Conservation (phyloP, 441 rosid species). For the Cnidoscolus chayamansa region DNA sequence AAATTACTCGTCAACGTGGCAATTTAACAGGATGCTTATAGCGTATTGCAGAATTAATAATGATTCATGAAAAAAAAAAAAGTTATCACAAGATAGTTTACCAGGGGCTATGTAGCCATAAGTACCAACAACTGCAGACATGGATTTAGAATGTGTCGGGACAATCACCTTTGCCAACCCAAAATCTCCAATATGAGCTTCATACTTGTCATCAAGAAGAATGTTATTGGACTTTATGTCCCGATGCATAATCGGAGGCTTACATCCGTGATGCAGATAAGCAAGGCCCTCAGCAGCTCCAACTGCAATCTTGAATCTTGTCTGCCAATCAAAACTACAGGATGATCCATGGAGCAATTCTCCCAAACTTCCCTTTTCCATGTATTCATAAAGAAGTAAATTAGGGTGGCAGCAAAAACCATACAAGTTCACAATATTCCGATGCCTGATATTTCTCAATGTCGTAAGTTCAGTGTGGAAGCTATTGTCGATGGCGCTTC, state of each 20-base stretch:
- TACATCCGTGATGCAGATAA: conserved; percentile 79
- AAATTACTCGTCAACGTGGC: not conserved
- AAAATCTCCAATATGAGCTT: conserved; percentile 77
- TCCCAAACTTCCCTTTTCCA: conserved; percentile 69
- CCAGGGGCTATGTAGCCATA: conserved; percentile 94
- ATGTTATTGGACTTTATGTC: conserved; percentile 80
- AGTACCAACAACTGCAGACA: conserved; percentile 97
- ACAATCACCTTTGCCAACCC: conserved; percentile 82
- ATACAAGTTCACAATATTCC: conserved; percentile 82
- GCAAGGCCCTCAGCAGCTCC: conserved; percentile 84
- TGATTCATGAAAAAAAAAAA: not conserved
- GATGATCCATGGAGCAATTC: conserved; percentile 60
- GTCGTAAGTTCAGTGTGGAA: conserved; percentile 82
- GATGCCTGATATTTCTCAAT: conserved; percentile 82
- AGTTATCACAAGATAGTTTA: conserved; percentile 27
- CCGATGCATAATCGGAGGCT: conserved; percentile 76
- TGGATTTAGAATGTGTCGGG: conserved; percentile 80
- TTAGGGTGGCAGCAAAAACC: conserved; percentile 86
- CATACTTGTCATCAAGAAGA: conserved; percentile 62
- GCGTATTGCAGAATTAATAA: not conserved
- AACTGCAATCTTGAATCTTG: conserved; percentile 61
- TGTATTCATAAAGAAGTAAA: conserved; percentile 74
- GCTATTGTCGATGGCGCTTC: conserved; percentile 66
- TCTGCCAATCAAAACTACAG: conserved; percentile 54
- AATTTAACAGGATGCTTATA: too few relatives aligned